Evolutionary conservation across 306 rosid genomes (phyloP), one percentile per base, ranked within the genome.

Genomic region (Quercus agrifolia): DNA sequence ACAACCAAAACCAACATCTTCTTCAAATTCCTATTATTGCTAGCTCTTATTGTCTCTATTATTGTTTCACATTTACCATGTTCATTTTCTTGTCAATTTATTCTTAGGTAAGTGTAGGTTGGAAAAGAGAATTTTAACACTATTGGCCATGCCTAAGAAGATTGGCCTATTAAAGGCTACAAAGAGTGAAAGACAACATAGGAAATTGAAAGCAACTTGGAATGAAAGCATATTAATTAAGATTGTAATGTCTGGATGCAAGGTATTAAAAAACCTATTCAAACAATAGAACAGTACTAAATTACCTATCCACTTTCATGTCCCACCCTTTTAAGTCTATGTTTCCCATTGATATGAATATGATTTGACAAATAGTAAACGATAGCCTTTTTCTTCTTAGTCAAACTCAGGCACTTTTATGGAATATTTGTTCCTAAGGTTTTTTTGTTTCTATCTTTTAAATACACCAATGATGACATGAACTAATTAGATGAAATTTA

Each of bases 311-410:
- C 8, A 8, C 67, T 64, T 51, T 51, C 31, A 55, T 79, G 75
- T 85, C 88, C 87, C 86, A 78, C 89, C 19, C 85, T 83, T 79
- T 28, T 82, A 77, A 51, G 76, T 84, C 81, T 64, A 77, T 78
- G 78, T 71, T 84, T 81, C 73, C 82, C 64, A 46, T 70, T 66
- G 61, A 77, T 54, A 57, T 77, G 46, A 21, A 73, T 74, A 44
- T 31, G 83, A 68, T 57, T 49, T 19, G 72, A 68, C 72, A 10
- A 13, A 35, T 8, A 35, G 46, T 35, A 25, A 21, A 49, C 17
- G 54, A 49, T 12, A 1, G 17, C 15, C 54, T 13, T 12, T 59
- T 21, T 59, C 13, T 59, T 4, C 23, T 23, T 11, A 23, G 30
- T 13, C 31, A 49, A 49, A 49, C 54, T 49, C 54, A 0, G 54